Percentiles rank a stretch among this genome's conserved stretches.
Evolutionary conservation across 176 grass and related monocot species (phyloP).

Genomic region (Alopecurus myosuroides): DNA sequence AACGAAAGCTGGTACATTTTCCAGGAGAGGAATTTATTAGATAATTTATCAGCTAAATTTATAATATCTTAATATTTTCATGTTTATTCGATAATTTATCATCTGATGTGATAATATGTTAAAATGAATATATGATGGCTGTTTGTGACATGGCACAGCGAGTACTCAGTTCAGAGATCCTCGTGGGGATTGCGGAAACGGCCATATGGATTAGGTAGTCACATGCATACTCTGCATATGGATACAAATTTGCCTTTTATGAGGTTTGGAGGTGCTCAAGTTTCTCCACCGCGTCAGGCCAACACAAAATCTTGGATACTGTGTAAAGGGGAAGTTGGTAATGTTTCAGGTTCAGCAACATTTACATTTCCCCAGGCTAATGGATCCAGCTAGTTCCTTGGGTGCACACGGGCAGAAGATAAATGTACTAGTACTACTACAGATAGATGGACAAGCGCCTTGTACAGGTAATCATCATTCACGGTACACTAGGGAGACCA

Average conservation of each 20-base stretch:
- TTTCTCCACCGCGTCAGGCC: background rate
- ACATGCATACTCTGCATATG: slow-evolving; percentile 27
- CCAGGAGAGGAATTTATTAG: background rate
- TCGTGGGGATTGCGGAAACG: background rate
- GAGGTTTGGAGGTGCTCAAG: background rate
- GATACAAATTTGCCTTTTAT: slow-evolving; percentile 31
- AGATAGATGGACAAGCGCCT: background rate
- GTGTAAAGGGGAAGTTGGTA: background rate
- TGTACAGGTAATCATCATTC: background rate
- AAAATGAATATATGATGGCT: background rate
- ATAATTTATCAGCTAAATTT: background rate
- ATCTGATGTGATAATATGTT: background rate
- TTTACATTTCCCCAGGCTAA: background rate
- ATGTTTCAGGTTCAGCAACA: background rate
- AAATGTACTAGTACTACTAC: background rate
- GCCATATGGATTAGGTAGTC: background rate
- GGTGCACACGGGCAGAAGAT: background rate
- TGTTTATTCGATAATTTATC: too few relatives aligned
- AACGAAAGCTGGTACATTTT: background rate
- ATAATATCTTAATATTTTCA: too few relatives aligned
- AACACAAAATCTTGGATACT: background rate
- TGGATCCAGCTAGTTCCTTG: background rate
- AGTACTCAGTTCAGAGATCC: background rate
- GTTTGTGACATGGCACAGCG: background rate
- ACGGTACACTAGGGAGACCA: background rate